phyloP scores from a whole-genome alignment of 2,329 filamentous ascomycete genomes.

The Colletotrichum caudatum region DNA sequence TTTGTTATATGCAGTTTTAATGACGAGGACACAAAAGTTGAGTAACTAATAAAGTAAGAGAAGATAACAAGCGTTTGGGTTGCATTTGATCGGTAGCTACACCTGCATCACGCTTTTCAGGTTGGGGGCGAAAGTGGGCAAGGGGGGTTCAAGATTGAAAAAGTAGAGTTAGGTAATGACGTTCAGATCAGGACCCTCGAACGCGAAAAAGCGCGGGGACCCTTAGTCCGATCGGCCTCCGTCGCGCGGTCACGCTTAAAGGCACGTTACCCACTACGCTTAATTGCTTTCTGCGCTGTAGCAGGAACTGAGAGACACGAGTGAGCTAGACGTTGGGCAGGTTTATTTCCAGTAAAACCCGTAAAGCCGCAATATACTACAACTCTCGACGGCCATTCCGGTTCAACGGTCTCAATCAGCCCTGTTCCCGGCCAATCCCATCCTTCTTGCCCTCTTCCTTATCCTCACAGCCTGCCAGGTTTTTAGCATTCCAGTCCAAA shows the following conservation, averaged over 20 bases:
- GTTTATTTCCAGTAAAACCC: not conserved
- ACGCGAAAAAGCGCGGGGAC: slow-evolving; percentile 30
- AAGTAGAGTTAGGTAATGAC: slow-evolving; percentile 8
- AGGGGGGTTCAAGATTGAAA: slow-evolving; percentile 4
- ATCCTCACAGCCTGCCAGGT: not conserved
- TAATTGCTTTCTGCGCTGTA: not conserved
- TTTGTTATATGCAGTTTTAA: slow-evolving; percentile 6
- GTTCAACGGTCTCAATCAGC: too few species aligned
- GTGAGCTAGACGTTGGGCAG: not conserved
- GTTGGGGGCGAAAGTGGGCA: slow-evolving; percentile 1
- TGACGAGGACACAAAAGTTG: not conserved
- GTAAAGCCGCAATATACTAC: too few species aligned
- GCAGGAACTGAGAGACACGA: not conserved
- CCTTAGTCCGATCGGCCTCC: not conserved
- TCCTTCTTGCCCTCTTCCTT: not conserved
- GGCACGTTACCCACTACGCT: not conserved
- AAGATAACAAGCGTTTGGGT: not conserved
- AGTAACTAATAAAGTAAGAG: not conserved
- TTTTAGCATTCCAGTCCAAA: not conserved
- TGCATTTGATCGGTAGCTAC: not conserved
- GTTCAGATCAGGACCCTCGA: slow-evolving; percentile 12
- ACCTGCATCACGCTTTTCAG: not conserved
- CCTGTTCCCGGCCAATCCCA: not conserved
- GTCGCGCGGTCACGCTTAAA: slow-evolving; percentile 32
- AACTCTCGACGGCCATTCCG: not conserved